Evolutionary conservation across 2,329 filamentous ascomycete species (phyloP).

Genomic region (Beauveria brongniartii): DNA sequence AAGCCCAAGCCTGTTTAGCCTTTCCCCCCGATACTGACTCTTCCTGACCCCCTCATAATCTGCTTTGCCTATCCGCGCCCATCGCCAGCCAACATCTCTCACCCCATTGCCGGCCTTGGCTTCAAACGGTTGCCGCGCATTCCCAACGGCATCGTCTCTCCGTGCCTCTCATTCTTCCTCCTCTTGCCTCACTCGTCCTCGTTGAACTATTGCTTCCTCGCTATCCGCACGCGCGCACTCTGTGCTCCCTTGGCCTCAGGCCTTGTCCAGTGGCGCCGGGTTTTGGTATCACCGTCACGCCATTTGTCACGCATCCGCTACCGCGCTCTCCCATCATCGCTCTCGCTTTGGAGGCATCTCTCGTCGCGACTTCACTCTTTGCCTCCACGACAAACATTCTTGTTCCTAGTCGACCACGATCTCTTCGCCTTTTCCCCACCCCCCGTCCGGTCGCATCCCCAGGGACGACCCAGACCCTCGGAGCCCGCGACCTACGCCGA

Average conservation of each 20-base stretch:
- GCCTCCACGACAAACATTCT: neutral
- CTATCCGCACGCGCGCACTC: conserved; percentile 6
- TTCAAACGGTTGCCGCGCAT: neutral
- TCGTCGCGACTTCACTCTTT: neutral
- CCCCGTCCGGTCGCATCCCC: conserved; percentile 13
- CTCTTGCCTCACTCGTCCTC: neutral
- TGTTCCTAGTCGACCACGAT: neutral
- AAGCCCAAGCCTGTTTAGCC: neutral
- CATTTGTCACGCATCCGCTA: conserved; percentile 4
- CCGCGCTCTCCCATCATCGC: conserved; percentile 14
- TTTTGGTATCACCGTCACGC: conserved; percentile 11
- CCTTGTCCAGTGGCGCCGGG: neutral
- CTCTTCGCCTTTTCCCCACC: neutral
- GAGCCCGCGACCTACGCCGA: conserved; percentile 6
- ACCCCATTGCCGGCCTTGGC: conserved; percentile 6
- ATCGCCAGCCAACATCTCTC: conserved; percentile 1
- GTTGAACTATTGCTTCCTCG: neutral
- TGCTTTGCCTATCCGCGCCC: conserved; percentile 8
- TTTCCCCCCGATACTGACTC: neutral
- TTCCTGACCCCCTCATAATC: conserved; percentile 11
- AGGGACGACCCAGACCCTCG: conserved; percentile 9
- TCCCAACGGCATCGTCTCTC: conserved; percentile 4
- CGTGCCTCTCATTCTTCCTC: neutral
- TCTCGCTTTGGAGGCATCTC: neutral
- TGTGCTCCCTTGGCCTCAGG: conserved; percentile 5